Percentiles rank a stretch among this genome's conserved stretches.
phyloP scores from a whole-genome alignment of 345 rosid species.

The Brassica incana region DNA sequence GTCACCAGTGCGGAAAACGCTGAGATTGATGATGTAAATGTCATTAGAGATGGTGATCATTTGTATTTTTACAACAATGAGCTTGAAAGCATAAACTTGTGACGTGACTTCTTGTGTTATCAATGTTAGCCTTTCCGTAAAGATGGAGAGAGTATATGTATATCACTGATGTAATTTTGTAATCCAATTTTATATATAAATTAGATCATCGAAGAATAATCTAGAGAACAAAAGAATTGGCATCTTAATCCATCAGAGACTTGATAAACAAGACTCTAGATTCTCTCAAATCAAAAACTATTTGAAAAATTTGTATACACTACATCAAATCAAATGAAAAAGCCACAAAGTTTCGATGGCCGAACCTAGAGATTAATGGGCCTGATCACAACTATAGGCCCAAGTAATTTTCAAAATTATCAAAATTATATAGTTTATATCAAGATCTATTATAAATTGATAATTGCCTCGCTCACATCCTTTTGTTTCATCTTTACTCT shows the following conservation, averaged over 20 bases:
- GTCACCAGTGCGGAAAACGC: slow-evolving; percentile 71
- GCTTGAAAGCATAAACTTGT: not conserved
- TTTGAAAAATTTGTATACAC: no score
- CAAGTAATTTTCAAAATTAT: not conserved
- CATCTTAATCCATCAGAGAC: not conserved
- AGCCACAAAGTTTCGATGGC: no score
- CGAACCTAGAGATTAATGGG: not conserved
- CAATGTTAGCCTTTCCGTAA: not conserved
- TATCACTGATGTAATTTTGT: slow-evolving; percentile 11
- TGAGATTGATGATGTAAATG: slow-evolving; percentile 75
- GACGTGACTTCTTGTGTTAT: slow-evolving; percentile 14
- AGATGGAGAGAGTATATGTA: not conserved
- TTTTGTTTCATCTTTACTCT: not conserved
- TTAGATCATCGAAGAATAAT: not conserved
- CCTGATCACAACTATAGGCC: not conserved
- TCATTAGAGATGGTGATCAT: slow-evolving; percentile 93
- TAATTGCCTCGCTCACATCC: not conserved
- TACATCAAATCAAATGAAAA: no score
- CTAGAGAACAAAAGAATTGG: not conserved
- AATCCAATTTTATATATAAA: not conserved
- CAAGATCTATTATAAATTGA: not conserved
- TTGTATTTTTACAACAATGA: slow-evolving; percentile 57
- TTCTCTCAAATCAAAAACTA: not conserved
- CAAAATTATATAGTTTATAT: not conserved
- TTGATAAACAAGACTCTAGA: not conserved